Percentiles rank a stretch among this genome's conserved stretches.
These are phyloP conservation scores for Colletotrichum truncatum DNA, from an alignment of 2,329 filamentous ascomycete species.

Conservation along the genomic window DNA sequence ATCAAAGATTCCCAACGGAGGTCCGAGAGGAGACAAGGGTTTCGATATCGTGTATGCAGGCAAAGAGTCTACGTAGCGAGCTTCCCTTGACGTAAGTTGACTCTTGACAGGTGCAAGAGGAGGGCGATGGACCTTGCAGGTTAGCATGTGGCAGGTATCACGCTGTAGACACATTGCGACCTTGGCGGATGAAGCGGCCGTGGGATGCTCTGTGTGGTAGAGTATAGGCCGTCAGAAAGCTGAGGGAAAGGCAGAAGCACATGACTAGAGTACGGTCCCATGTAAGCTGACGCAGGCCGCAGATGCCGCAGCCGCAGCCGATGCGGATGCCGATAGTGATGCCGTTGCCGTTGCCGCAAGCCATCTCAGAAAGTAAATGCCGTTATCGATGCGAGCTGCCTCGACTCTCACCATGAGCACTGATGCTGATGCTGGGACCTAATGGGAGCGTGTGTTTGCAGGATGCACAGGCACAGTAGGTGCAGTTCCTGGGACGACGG, in stretches of 20 bases:
- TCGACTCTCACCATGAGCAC: background rate
- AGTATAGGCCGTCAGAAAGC: background rate
- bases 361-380: too few relatives aligned
- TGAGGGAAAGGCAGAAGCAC: background rate
- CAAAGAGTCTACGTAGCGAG: background rate
- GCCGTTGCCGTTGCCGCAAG: background rate
- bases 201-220: slow-evolving; percentile 6
- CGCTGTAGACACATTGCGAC: background rate
- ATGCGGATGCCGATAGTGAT: background rate
- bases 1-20: slow-evolving; percentile 20
- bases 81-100: slow-evolving; percentile 13
- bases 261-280: background rate
- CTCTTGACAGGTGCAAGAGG: slow-evolving; percentile 19
- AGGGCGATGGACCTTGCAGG: background rate
- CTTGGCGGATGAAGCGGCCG: background rate
- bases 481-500: slow-evolving; percentile 30
- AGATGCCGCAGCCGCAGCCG: background rate
- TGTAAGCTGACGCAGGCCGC: background rate
- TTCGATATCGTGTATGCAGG: slow-evolving; percentile 20
- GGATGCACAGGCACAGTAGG: slow-evolving; percentile 12
- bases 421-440: background rate
- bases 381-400: background rate
- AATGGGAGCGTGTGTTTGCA: slow-evolving; percentile 9
- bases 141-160: slow-evolving; percentile 2
- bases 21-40: slow-evolving; percentile 27